Base-by-base conservation (phyloP, 768 basidiomycete genomes). In the Baorangia bicolor region DNA sequence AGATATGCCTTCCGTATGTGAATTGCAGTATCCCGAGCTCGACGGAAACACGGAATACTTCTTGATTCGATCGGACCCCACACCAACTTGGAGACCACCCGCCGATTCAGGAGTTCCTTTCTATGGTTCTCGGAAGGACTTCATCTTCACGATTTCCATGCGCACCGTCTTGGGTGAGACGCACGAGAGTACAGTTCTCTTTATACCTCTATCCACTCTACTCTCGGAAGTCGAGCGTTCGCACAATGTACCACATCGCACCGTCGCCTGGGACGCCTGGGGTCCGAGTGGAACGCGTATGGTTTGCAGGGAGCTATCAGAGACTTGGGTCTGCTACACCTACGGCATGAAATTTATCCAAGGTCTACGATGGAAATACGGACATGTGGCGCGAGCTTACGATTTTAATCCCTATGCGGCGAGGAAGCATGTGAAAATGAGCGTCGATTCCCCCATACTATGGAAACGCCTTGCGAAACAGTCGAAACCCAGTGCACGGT, bases 261-360 rank as follows among this genome's bases (percentile, higher is more conserved):
- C 20, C 14, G 45, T 74, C 16, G 5, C 25, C 5, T 75, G 74
- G 74, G 35, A 49, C 3, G 30, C 47, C n/a, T 75, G 74, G 74
- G 73, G 74, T 18, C 70, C 72, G 2, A 20, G 16, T 5, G 56
- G 57, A 35, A 59, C 73, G 4, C 70, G 72, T 39, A 69, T 74
- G 62, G 21, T 73, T 25, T 55, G 34, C 35, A 58, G 67, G 27
- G 58, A 56, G 5, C 64, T 68, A 14, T 69, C 69, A 20, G 68
- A 70, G 6, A 59, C 47, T 14, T 76, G 74, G 75, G 67, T 75
- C 21, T 74, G 74, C 43, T 73, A 69, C 51, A 56, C 70, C 16
- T 70, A 74, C 25, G 74, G 75, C 3, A 68, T 67, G 61, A 74
- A 63, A 33, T 74, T 68, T 25, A 55, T 73, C 18, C 67, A 62